Conservation (phyloP, 805 yeast species). For the Cyberlindnera americana region DNA sequence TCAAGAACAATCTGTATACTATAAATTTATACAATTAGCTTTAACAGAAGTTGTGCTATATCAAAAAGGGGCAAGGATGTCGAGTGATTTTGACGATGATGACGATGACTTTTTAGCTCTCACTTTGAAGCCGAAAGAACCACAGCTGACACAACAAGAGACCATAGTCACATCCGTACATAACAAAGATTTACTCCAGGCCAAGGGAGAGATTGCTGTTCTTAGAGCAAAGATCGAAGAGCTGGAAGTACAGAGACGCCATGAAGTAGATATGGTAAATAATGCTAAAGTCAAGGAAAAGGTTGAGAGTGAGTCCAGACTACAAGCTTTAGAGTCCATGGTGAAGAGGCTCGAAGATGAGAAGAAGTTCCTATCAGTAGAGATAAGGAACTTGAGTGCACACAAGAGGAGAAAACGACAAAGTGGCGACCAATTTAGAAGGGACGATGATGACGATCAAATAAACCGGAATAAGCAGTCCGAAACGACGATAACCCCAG, state of each 20-base stretch:
- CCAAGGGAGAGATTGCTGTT: conserved; percentile 80
- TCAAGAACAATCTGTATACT: no score
- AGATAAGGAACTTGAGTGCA: conserved; percentile 34
- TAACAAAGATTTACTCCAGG: conserved; percentile 31
- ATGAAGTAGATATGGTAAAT: conserved; percentile 40
- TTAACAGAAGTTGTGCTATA: no score
- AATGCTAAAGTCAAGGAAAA: conserved; percentile 19
- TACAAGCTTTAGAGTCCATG: conserved; percentile 38
- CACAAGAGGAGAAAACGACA: conserved; percentile 20
- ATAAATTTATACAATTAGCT: no score
- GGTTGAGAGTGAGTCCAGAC: conserved; percentile 32
- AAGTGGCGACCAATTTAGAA: conserved; percentile 8
- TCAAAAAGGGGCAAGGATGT: no score
- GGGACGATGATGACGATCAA: conserved; percentile 4
- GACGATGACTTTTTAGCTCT: conserved; percentile 49
- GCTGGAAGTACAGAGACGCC: conserved; percentile 47
- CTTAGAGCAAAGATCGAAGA: conserved; percentile 50
- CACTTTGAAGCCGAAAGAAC: conserved; percentile 33
- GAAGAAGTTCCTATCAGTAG: conserved; percentile 50
- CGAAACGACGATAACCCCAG: conserved; percentile 4
- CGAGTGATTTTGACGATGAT: conserved; percentile 19
- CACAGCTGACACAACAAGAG: conserved; percentile 1
- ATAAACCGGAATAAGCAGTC: not conserved
- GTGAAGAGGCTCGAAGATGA: conserved; percentile 49
- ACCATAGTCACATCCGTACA: conserved; percentile 18